These are phyloP conservation scores for Leptographium procerum DNA, from an alignment of 2,329 filamentous ascomycete species.

Conservation along the genomic window DNA sequence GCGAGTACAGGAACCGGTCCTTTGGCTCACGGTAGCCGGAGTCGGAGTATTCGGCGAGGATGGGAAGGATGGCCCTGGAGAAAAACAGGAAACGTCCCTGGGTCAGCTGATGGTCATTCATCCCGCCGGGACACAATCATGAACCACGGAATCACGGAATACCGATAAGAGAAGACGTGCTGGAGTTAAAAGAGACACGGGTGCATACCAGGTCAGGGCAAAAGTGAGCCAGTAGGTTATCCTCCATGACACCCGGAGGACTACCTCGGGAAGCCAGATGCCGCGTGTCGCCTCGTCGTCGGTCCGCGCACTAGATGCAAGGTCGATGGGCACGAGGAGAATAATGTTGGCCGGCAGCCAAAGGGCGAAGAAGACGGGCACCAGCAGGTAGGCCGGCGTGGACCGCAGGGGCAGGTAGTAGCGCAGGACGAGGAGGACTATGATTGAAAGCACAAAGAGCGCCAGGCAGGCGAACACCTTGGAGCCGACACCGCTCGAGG, in stretches of 20 bases:
- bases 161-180: background rate
- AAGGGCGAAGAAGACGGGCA: conserved; percentile 93
- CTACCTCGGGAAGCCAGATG: conserved; percentile 72
- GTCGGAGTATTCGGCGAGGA: conserved; percentile 90
- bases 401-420: conserved; percentile 83
- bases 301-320: conserved; percentile 71
- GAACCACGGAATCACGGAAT: background rate
- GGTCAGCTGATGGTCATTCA: background rate
- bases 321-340: conserved; percentile 86
- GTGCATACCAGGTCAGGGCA: conserved; percentile 77
- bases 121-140: too few relatives aligned
- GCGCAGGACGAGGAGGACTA: conserved; percentile 75
- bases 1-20: conserved; percentile 69
- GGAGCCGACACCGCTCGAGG: conserved; percentile 30
- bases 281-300: conserved; percentile 62
- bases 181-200: too few relatives aligned
- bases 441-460: conserved; percentile 59
- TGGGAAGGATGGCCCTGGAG: conserved; percentile 71
- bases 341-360: conserved; percentile 86
- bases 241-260: conserved; percentile 81
- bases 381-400: conserved; percentile 78
- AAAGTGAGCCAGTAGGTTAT: conserved; percentile 98
- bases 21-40: conserved; percentile 83
- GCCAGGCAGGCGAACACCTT: conserved; percentile 65
- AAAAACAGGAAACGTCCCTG: background rate